phyloP scores from a whole-genome alignment of 2,329 filamentous ascomycete genomes.

The Penicillium sp. region DNA sequence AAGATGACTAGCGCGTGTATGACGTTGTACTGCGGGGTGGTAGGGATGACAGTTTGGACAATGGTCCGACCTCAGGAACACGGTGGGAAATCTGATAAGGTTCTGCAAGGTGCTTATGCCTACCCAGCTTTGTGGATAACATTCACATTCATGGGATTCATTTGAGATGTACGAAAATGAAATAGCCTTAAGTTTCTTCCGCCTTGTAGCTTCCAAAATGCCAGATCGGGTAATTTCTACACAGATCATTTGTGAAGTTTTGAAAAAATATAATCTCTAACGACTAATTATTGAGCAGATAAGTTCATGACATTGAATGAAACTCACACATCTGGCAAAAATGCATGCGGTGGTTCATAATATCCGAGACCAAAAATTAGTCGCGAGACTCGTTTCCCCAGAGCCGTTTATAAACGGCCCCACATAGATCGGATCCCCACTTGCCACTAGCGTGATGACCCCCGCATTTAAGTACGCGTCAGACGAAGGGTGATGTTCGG shows the following conservation, averaged over 20 bases:
- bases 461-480: neutral
- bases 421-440: neutral
- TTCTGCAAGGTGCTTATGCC: neutral
- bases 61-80: neutral
- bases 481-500: neutral
- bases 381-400: neutral
- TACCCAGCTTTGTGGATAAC: no score
- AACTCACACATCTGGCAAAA: no score
- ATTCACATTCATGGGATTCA: neutral
- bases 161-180: no score
- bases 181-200: no score
- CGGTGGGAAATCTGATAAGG: neutral
- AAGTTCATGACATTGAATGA: accelerated
- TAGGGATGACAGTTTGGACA: no score
- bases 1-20: neutral
- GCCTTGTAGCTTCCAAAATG: no score
- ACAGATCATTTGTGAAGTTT: no score
- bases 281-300: no score
- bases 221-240: no score
- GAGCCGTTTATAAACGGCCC: neutral
- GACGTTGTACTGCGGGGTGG: neutral
- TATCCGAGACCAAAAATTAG: neutral
- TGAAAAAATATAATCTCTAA: no score
- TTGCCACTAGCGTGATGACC: neutral
- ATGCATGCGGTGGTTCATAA: neutral